Percentiles rank a stretch among this genome's conserved stretches.
These are phyloP conservation scores for Stropharia rugosoannulata DNA, from an alignment of 768 basidiomycete species.

Conservation along the genomic window DNA sequence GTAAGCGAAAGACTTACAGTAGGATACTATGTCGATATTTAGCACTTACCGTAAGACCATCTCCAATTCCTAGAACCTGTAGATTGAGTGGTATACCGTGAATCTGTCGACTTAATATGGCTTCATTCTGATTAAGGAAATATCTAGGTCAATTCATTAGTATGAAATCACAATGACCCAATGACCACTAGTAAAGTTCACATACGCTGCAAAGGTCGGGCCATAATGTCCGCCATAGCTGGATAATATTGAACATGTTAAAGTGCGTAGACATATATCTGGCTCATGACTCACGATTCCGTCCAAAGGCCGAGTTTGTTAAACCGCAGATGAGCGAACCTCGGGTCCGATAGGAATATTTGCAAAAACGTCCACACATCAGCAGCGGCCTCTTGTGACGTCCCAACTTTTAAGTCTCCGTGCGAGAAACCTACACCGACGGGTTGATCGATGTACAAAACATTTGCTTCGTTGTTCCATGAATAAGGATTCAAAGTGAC, in stretches of 20 bases:
- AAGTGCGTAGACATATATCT: background rate
- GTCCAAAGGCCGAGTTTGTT: constrained; percentile 61
- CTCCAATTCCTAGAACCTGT: constrained; percentile 57
- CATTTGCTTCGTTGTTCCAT: constrained; percentile 57
- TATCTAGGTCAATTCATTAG: constrained; percentile 27
- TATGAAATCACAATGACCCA: background rate
- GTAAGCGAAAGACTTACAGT: background rate
- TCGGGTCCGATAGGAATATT: constrained; percentile 55
- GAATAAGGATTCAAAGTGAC: constrained; percentile 55
- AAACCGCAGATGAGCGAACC: constrained; percentile 46
- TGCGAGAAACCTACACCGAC: constrained; percentile 65
- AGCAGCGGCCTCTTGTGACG: constrained; percentile 50
- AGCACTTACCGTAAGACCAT: constrained; percentile 54
- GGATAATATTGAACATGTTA: background rate
- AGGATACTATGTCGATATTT: background rate
- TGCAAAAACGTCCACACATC: constrained; percentile 66
- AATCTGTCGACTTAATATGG: constrained; percentile 45
- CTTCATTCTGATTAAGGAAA: constrained; percentile 59
- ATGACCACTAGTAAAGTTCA: background rate
- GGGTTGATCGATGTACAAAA: constrained; percentile 66
- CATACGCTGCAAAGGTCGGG: constrained; percentile 59
- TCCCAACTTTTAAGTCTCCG: constrained; percentile 47
- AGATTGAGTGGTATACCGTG: constrained; percentile 53
- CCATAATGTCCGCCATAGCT: constrained; percentile 76
- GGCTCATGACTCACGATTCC: constrained; percentile 42